These are phyloP conservation scores for Closterium sp. DNA, from an alignment of 139 green algal species.

Conservation along the genomic window DNA sequence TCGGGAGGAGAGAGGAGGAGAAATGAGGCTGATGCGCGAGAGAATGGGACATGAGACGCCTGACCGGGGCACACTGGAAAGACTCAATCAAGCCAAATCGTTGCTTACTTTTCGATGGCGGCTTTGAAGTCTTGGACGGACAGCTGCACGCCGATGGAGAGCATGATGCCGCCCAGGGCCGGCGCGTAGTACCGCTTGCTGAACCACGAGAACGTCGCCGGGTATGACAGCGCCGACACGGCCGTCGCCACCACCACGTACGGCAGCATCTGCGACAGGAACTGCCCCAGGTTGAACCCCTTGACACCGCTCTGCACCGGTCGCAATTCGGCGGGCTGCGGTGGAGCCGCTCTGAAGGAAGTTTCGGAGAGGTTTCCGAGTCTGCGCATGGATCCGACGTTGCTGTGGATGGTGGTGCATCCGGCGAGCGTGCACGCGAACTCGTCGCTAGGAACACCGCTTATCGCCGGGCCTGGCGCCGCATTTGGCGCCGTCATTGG, in stretches of 20 bases:
- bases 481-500: not conserved
- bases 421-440: not conserved
- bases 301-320: not conserved
- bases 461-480: not conserved
- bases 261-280: slow-evolving; percentile 21
- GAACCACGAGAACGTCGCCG: slow-evolving; percentile 11
- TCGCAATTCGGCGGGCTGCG: not conserved
- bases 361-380: not conserved
- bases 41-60: no score
- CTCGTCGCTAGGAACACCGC: not conserved
- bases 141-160: slow-evolving; percentile 45
- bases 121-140: slow-evolving; percentile 23
- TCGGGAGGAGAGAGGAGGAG: not conserved
- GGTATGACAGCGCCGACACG: slow-evolving; percentile 14
- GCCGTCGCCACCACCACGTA: slow-evolving; percentile 33
- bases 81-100: no score
- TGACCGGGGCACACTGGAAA: no score
- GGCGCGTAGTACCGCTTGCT: slow-evolving; percentile 37
- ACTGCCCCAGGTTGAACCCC: no score
- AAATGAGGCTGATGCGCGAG: no score
- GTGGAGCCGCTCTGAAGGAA: not conserved
- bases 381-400: not conserved
- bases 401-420: not conserved
- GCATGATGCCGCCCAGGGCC: slow-evolving; percentile 46
- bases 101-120: slow-evolving; percentile 27